A percentile compares a stretch with the other conserved stretches of the same genome.
phyloP scores from a whole-genome alignment of 192 early-diverging fungal species.

The Backusella tuberculispora region DNA sequence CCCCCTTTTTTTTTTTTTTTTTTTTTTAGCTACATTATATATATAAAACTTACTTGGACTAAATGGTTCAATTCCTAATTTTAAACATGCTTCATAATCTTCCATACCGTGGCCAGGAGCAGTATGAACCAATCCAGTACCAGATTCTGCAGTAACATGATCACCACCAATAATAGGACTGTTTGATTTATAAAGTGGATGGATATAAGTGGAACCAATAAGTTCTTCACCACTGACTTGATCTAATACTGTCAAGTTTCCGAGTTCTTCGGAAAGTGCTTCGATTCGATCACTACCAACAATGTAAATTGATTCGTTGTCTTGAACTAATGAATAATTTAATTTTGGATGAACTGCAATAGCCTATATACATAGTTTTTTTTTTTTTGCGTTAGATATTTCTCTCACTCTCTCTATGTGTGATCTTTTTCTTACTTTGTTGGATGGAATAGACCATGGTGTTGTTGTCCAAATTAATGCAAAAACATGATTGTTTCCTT shows the following conservation, averaged over 20 bases:
- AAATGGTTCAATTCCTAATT: constrained; percentile 59
- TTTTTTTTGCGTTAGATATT: background rate
- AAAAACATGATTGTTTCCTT: constrained; percentile 24
- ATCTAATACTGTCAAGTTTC: constrained; percentile 26
- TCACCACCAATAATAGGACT: constrained; percentile 64
- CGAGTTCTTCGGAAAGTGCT: constrained; percentile 41
- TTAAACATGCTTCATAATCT: constrained; percentile 71
- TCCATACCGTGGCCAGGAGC: constrained; percentile 85
- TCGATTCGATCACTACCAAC: constrained; percentile 52
- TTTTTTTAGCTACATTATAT: background rate
- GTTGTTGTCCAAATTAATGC: constrained; percentile 81
- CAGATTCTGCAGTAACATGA: constrained; percentile 72
- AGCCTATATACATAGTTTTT: constrained; percentile 39
- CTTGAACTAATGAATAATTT: constrained; percentile 57
- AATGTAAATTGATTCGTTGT: constrained; percentile 35
- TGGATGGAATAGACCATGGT: constrained; percentile 82
- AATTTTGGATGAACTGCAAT: constrained; percentile 70
- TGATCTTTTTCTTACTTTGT: constrained; percentile 40
- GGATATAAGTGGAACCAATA: constrained; percentile 58
- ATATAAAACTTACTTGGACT: constrained; percentile 53
- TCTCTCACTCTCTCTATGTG: too few species aligned
- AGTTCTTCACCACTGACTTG: constrained; percentile 49
- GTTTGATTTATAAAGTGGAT: constrained; percentile 50
- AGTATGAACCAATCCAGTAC: constrained; percentile 82
- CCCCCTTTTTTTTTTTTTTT: background rate